Evolutionary conservation across 148 eudicot species (phyloP).

Genomic region (Pouteria glomerata): DNA sequence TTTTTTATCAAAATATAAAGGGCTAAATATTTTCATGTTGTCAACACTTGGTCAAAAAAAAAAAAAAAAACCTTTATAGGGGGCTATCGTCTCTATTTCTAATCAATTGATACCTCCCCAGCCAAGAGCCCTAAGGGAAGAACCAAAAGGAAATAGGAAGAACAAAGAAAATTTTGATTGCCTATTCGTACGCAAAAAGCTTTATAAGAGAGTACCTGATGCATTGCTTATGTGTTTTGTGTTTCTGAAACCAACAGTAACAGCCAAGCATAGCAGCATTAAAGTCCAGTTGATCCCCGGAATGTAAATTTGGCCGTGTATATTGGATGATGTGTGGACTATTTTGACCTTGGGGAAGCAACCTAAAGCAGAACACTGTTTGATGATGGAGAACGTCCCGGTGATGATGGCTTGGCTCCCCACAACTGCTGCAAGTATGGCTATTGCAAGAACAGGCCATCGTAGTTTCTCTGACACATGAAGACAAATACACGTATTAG

Average conservation of each 20-base stretch:
- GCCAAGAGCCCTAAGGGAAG: neutral
- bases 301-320: conserved; percentile 66
- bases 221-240: conserved; percentile 72
- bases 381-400: conserved; percentile 67
- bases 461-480: conserved; percentile 43
- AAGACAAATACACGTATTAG: neutral
- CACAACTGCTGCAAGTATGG: conserved; percentile 68
- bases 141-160: neutral
- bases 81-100: neutral
- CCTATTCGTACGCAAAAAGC: neutral
- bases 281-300: conserved; percentile 67
- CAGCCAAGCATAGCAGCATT: conserved; percentile 69
- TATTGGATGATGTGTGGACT: conserved; percentile 60
- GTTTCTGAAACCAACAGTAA: conserved; percentile 66
- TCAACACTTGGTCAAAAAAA: neutral
- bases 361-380: conserved; percentile 63
- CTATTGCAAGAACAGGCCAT: conserved; percentile 65
- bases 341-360: conserved; percentile 67
- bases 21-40: neutral
- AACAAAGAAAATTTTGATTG: neutral
- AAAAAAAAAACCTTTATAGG: neutral
- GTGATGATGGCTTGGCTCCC: conserved; percentile 80
- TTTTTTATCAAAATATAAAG: neutral
- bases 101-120: neutral
- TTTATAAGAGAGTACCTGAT: conserved; percentile 36